Evolutionary conservation across 257 asterid species (phyloP).

Genomic region (Forsythia suspensa): DNA sequence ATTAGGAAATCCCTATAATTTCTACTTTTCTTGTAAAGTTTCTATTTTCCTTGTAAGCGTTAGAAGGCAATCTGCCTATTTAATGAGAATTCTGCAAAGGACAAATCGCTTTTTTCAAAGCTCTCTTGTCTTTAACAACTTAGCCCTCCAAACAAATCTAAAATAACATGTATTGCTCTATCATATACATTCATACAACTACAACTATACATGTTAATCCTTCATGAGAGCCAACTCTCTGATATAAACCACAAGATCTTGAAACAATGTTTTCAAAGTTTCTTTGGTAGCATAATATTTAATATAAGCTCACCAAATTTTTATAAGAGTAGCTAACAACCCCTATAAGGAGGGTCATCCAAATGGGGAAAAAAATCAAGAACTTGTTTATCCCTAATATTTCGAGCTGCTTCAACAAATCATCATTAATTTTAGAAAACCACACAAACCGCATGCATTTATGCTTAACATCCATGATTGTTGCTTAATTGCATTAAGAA

Average conservation of each 20-base stretch:
- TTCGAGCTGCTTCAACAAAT: not conserved
- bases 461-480: not conserved
- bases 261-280: not conserved
- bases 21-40: too few relatives aligned
- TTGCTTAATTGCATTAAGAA: not conserved
- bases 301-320: not conserved
- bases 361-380: not conserved
- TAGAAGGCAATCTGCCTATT: too few relatives aligned
- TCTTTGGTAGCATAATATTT: not conserved
- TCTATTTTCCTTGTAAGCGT: too few relatives aligned
- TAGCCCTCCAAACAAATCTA: not conserved
- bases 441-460: not conserved
- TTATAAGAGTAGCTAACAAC: not conserved
- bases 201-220: not conserved
- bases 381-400: not conserved
- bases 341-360: not conserved
- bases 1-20: too few relatives aligned
- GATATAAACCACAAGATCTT: not conserved
- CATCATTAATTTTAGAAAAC: not conserved
- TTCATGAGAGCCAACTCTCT: not conserved
- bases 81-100: too few relatives aligned
- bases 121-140: too few relatives aligned
- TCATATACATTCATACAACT: not conserved
- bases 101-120: too few relatives aligned
- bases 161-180: not conserved